Percentiles rank a stretch among this genome's conserved stretches.
These are phyloP conservation scores for Leccinum olivaceopallidum DNA, from an alignment of 768 basidiomycete species.

Conservation along the genomic window DNA sequence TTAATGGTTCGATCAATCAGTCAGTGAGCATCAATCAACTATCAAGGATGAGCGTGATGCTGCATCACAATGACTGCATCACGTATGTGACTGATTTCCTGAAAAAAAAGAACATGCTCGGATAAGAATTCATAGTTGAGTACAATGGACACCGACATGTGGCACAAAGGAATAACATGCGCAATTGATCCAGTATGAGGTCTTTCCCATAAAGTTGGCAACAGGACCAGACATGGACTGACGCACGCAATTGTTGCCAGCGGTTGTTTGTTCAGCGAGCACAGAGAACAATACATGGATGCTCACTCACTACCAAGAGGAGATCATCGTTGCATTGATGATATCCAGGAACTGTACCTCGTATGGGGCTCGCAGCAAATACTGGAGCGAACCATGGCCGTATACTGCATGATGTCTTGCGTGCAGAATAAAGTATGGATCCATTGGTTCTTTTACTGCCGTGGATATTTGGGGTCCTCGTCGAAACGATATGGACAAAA, in stretches of 20 bases:
- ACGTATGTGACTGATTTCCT: constrained; percentile 46
- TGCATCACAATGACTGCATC: constrained; percentile 51
- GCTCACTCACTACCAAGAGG: constrained; percentile 45
- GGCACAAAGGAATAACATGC: constrained; percentile 17
- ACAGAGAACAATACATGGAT: not conserved
- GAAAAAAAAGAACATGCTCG: not conserved
- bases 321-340: too few relatives aligned
- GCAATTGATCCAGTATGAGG: too few relatives aligned
- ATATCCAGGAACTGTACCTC: constrained; percentile 9
- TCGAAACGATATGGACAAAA: constrained; percentile 27
- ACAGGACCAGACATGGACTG: constrained; percentile 39
- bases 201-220: constrained; percentile 43
- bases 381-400: constrained; percentile 40
- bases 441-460: constrained; percentile 51
- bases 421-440: constrained; percentile 47
- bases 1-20: not conserved
- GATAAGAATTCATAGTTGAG: not conserved
- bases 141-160: constrained; percentile 34
- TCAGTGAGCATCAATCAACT: constrained; percentile 30
- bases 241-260: constrained; percentile 19
- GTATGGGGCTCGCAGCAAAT: constrained; percentile 34
- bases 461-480: constrained; percentile 48
- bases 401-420: constrained; percentile 45
- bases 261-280: not conserved
- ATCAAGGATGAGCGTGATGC: constrained; percentile 55